Base-by-base conservation (phyloP, 2,329 filamentous ascomycete genomes). In the Aspergillus tamarii region DNA sequence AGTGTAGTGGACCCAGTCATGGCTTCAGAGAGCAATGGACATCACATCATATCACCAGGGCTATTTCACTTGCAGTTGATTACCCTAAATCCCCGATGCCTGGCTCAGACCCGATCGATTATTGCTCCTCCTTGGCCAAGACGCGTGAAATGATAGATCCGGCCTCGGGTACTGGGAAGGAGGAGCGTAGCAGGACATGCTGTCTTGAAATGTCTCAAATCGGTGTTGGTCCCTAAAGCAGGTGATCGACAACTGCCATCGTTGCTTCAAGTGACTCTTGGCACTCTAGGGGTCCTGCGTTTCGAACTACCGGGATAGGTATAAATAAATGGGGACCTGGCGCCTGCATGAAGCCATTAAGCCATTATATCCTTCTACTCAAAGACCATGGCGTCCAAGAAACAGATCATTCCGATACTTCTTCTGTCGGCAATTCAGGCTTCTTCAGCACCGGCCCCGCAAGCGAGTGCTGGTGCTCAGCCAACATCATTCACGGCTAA, bases 401-500 rank as follows among this genome's bases (percentile, higher is more conserved):
- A 36, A 16, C 21, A 23, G 11, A 23, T 36, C 16, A 28, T 54
- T 9, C 16, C 52, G 3, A 32, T 36, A 3, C n/a, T 54, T 23
- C 52, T 32, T 23, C n/a, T 14, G 11, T 5, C 52, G 6, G 30
- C 23, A 4, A 28, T 19, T 19, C 19, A 28, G 26, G n/a, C 52
- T 5, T 54, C 16, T 19, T 30, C 52, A 28, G 52, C 11, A 16
- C 52, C 28, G 3, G 50, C 50, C 19, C 28, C 19, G 7, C 30
- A 54, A 23, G 19, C 7, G 4, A 10, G 16, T 12, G n/a, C 50
- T 14, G 19, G 16, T 21, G 19, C 50, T 14, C 52, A 54, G 30
- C 23, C 52, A n/a, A 36, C 10, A 11, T n/a, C 57, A 12, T 65
- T 65, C 53, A 65, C 60, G 5, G 63, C 63, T 0, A 65, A 65